Conservation (phyloP, 2,329 filamentous ascomycete genomes). For the Penicillium oxalicum region DNA sequence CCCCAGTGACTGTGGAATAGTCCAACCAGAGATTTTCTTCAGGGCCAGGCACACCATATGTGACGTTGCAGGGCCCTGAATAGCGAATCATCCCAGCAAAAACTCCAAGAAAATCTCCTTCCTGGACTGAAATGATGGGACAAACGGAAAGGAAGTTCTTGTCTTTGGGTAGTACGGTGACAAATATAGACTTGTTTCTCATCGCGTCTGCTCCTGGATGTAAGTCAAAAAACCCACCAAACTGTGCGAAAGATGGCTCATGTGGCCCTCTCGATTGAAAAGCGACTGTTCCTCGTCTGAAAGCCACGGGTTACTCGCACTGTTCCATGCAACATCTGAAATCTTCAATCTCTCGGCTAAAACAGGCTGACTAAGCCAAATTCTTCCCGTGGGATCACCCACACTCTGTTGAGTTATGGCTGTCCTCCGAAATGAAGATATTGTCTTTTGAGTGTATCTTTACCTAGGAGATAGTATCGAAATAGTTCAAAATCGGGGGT, state of each 20-base stretch:
- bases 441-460: neutral
- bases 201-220: conserved; percentile 2
- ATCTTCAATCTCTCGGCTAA: neutral
- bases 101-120: conserved; percentile 7
- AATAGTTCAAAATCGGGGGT: too few relatives aligned
- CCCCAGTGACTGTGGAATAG: conserved; percentile 10
- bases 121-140: conserved; percentile 6
- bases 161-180: conserved; percentile 8
- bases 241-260: neutral
- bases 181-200: conserved; percentile 13
- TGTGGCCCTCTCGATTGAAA: neutral
- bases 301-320: neutral
- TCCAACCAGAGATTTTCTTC: conserved; percentile 11
- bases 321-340: neutral
- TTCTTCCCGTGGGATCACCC: neutral
- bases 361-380: neutral
- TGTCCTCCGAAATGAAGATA: neutral
- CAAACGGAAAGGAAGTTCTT: conserved; percentile 4
- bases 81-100: conserved; percentile 5
- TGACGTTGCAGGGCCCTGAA: neutral
- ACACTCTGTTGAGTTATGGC: neutral
- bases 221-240: conserved; percentile 7
- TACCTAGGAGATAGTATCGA: too few relatives aligned
- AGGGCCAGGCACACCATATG: conserved; percentile 6
- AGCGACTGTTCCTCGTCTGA: neutral